Evolutionary conservation across 108 stramenopile species (phyloP), one percentile per base, ranked within the genome.

Genomic region (Fragilariopsis cylindrus): DNA sequence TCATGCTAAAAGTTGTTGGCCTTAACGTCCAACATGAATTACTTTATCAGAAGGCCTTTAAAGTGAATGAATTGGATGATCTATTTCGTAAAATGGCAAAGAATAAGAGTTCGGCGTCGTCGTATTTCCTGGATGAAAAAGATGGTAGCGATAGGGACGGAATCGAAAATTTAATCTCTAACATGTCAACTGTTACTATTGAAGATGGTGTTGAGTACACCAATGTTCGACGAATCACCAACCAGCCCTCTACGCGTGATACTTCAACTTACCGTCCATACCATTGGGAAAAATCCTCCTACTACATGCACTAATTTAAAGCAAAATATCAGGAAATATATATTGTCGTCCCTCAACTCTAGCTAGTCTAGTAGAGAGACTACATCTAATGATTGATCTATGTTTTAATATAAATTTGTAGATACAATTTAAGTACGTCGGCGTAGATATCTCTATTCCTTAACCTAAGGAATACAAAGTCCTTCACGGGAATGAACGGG

Each of bases 1-100:
- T 81, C 18, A 30, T 81, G 72, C 56, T 77, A 15, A 81, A 81
- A 60, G 76, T 81, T 11, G 43, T 81, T 8, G 80, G 65, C 16
- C 15, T 82, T 13, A 55, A 49, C 39, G 40, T 60, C 8, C 6
- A 55, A 13, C 65, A 53, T n/a, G 74, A 50, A 11, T 46, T 78
- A 18, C 48, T 82, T 41, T 79, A 79, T 75, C 82, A 82, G 48
- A 21, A 45, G 15, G 82, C 82, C 3, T 76, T 39, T 8, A 19
- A 72, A 6, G 54, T 30, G 3, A 65, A 41, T 13, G 82, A 82
- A 54, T 55, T 82, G 39, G 57, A 79, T 30, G 21, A 30, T 30
- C 21, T 30, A 30, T 30, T 30, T 30, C 21, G 21, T 30, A 30
- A 45, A 49, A 82, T 53, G 52, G 15, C 11, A 0, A 15, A 53